Evolutionary conservation across 805 yeast genomes (phyloP).

Genomic region (Candida suzukii): DNA sequence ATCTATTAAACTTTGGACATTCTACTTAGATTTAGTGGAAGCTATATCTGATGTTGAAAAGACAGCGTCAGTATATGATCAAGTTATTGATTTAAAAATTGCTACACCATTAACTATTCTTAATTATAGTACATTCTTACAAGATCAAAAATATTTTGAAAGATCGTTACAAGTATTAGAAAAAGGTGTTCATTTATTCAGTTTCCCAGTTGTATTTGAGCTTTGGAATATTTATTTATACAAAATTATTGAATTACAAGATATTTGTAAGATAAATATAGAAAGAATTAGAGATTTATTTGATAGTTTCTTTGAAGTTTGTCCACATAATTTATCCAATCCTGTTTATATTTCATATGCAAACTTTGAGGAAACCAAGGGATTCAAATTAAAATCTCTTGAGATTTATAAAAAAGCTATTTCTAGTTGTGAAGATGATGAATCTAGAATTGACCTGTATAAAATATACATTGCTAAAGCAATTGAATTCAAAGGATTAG

Average conservation of each 20-base stretch:
- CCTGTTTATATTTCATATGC: slow-evolving; percentile 50
- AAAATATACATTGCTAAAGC: slow-evolving; percentile 35
- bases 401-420: slow-evolving; percentile 39
- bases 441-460: slow-evolving; percentile 34
- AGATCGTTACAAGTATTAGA: slow-evolving; percentile 59
- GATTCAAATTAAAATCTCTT: slow-evolving; percentile 43
- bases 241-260: slow-evolving; percentile 32
- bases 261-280: slow-evolving; percentile 25
- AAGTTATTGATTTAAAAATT: slow-evolving; percentile 47
- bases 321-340: slow-evolving; percentile 43
- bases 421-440: slow-evolving; percentile 17
- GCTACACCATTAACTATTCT: slow-evolving; percentile 64
- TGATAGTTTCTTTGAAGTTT: slow-evolving; percentile 52
- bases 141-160: slow-evolving; percentile 37
- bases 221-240: slow-evolving; percentile 66
- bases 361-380: slow-evolving; percentile 51
- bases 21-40: slow-evolving; percentile 66
- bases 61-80: slow-evolving; percentile 41
- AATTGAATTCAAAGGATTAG: slow-evolving; percentile 30
- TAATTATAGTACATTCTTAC: slow-evolving; percentile 58
- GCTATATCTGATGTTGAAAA: slow-evolving; percentile 34
- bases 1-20: slow-evolving; percentile 62
- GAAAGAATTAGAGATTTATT: slow-evolving; percentile 68
- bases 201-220: slow-evolving; percentile 55
- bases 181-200: slow-evolving; percentile 54